These are phyloP conservation scores for Gastrolobium bilobum DNA, from an alignment of 306 rosid genomes.

Conservation along the genomic window DNA sequence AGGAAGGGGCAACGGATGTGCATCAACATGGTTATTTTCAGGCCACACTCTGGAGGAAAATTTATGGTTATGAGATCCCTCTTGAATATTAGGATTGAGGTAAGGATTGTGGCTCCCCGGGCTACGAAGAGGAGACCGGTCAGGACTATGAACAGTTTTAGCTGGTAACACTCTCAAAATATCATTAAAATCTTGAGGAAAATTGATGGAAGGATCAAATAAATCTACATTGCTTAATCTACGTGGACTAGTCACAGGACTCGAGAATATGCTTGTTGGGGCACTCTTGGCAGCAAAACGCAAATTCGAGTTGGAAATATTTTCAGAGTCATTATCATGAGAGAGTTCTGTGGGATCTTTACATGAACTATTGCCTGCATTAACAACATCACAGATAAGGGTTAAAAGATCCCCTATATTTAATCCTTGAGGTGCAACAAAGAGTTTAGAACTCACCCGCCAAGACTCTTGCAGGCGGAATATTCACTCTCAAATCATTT, in stretches of 20 bases:
- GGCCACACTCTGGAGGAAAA: constrained; percentile 52
- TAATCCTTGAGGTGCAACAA: constrained; percentile 38
- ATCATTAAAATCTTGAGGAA: constrained; percentile 56
- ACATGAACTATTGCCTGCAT: constrained; percentile 54
- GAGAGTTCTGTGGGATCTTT: constrained; percentile 48
- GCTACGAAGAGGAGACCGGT: constrained; percentile 66
- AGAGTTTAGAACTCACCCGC: constrained; percentile 45
- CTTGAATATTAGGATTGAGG: constrained; percentile 53
- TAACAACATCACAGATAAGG: constrained; percentile 33
- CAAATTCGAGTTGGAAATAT: constrained; percentile 48
- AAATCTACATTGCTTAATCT: constrained; percentile 59
- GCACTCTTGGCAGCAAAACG: constrained; percentile 74
- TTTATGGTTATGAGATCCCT: constrained; percentile 52
- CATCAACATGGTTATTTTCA: constrained; percentile 66
- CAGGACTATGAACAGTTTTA: constrained; percentile 59
- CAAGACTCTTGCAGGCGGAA: constrained; percentile 40
- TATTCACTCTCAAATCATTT: constrained; percentile 48
- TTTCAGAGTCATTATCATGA: constrained; percentile 49
- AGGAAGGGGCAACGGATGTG: constrained; percentile 93
- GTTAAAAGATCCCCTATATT: constrained; percentile 23
- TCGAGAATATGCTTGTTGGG: constrained; percentile 74
- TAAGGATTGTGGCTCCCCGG: constrained; percentile 50
- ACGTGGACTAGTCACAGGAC: constrained; percentile 88
- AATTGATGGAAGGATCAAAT: constrained; percentile 46
- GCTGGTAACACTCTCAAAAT: constrained; percentile 46